Evolutionary conservation across 2,329 filamentous ascomycete species (phyloP), one percentile per base, ranked within the genome.

Genomic region (Penicillium expansum): DNA sequence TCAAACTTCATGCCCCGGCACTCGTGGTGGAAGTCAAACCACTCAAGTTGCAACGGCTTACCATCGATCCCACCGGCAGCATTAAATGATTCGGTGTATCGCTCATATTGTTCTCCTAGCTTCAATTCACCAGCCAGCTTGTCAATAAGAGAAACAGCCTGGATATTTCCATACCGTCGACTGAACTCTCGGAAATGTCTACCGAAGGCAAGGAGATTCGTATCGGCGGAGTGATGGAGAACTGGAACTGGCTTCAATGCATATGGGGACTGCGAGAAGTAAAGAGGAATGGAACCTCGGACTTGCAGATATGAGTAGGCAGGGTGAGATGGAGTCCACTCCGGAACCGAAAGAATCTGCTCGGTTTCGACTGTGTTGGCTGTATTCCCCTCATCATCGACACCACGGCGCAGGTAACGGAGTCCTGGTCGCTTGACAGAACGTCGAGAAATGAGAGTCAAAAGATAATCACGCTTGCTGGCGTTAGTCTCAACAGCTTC

Each of bases 1-100:
- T 97, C 93, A 68, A 97, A 99, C 65, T 91, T 95, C 93, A 99
- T 97, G 0, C 94, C 94, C 16, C 91, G 88, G 69, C 94, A 97
- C 29, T 90, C 90, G 18, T 86, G 82, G 72, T 97, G 94, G 67
- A 99, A 99, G 70, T 99, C 94, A 67, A 97, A 99, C 94, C 94
- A 99, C 70, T 96, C 91, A 68, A 96, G 95, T 0, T 80, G 82
- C 13, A 94, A 75, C 10, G 79, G 71, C 11, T 69, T 70, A 13
- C 77, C 79, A 57, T 84, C 79, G 20, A 80, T 71, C 5, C 80
- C 79, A 7, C 79, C 79, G 41, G 83, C 79, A 8, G 87, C 80
- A 61, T 94, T 96, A 52, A 93, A 78, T 24, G 79, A 74, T 48
- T 84, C 77, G 1, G 90, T 82, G 56, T 86, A 86, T 48, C 83